Evolutionary conservation across 2,329 filamentous ascomycete genomes (phyloP), one percentile per base, ranked within the genome.

Genomic region (Raffaelea arxii): DNA sequence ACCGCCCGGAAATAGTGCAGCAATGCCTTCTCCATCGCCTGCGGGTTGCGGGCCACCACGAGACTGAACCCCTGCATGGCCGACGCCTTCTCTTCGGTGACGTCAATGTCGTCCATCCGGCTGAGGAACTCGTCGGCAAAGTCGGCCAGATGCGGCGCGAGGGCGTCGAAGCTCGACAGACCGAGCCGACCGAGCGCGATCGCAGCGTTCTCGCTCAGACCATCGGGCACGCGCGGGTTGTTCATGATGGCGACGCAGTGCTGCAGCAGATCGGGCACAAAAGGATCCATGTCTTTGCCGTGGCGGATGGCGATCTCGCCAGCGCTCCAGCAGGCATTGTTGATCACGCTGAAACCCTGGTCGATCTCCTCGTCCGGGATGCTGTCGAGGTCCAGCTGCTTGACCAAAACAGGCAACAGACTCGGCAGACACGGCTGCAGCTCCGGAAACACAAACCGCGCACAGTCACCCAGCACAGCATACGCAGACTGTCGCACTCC

Each of bases 401-500:
- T 79, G 53, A 96, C 77, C n/a, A 96, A 69, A 42, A 91, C 80
- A 1, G 87, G 85, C 60, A 97, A 69, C 46, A 97, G 74, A 12
- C 72, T 78, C 2, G 78, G 74, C 14, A 98, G 70, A 55, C 82
- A 85, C 3, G 80, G 77, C 59, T 86, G 80, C 40, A 98, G 70
- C 58, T 92, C 82, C 5, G 77, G 75, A 65, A 91, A 97, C 43
- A 96, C 84, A 59, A 89, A 95, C 62, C 91, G 94, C 14, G 92
- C 86, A 61, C 88, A 94, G 67, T 98, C 92, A 51, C 92, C 92
- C 14, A 98, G 78, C 18, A 98, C 73, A 10, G 92, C 92, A 58
- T 96, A 98, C 1, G 90, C 89, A 11, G 92, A 98, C 64, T 98
- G 92, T 48, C 90, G 84, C 19, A 97, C 92, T 63, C 96, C 91